These are phyloP conservation scores for Pythium aquatile DNA, from an alignment of 352 stramenopile species.

Conservation along the genomic window DNA sequence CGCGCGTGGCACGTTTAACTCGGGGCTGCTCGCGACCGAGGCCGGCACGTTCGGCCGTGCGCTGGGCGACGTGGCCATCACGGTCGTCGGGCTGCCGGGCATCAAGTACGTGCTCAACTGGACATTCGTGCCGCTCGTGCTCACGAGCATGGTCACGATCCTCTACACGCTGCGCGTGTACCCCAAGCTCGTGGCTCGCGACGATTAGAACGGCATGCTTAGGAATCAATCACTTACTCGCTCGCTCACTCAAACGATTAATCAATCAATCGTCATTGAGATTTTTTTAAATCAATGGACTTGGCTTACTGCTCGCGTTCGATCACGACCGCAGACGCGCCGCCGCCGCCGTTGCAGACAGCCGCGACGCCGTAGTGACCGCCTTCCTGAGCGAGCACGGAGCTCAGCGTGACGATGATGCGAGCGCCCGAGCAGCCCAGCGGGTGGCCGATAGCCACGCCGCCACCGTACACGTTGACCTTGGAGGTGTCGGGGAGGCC, in stretches of 20 bases:
- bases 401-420: conserved; percentile 93
- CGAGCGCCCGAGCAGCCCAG: conserved; percentile 73
- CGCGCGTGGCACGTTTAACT: conserved; percentile 93
- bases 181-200: conserved; percentile 56
- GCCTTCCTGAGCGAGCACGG: conserved; percentile 90
- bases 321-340: conserved; percentile 93
- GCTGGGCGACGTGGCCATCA: conserved; percentile 86
- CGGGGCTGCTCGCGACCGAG: conserved; percentile 91
- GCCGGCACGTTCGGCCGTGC: conserved; percentile 89
- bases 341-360: conserved; percentile 97
- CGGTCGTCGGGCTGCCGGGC: conserved; percentile 70
- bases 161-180: conserved; percentile 76
- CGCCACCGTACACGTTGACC: conserved; percentile 95
- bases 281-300: not conserved
- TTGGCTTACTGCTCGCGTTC: conserved; percentile 54
- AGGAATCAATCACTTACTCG: not conserved
- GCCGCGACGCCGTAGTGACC: conserved; percentile 89
- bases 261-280: not conserved
- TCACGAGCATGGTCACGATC: conserved; percentile 52
- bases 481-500: conserved; percentile 69
- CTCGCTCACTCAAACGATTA: not conserved
- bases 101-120: conserved; percentile 86
- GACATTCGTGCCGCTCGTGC: conserved; percentile 71
- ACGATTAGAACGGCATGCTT: conserved; percentile 23
- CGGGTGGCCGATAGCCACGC: conserved; percentile 61